These are phyloP conservation scores for Berberis thunbergii DNA, from an alignment of 164 flowering plant species.

Conservation along the genomic window DNA sequence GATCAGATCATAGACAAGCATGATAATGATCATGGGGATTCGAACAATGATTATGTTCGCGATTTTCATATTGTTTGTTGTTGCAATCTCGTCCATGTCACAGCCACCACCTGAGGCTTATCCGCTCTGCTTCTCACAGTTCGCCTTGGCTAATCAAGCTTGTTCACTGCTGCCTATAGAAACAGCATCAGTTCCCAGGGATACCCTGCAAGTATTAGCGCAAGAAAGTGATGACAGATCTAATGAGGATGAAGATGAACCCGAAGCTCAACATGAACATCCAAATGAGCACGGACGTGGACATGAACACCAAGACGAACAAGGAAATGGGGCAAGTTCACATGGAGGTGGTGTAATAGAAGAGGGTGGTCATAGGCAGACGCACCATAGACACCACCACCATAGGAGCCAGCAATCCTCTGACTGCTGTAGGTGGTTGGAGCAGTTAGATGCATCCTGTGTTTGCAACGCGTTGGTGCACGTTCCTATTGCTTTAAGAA, in stretches of 20 bases:
- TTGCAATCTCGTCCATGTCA: not conserved
- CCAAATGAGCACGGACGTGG: not conserved
- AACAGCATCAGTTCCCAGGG: not conserved
- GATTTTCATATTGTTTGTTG: not conserved
- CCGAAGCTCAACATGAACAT: not conserved
- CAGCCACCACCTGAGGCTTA: conserved; percentile 1
- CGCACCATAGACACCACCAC: conserved; percentile 11
- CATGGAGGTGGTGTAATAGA: not conserved
- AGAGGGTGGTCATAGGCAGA: not conserved
- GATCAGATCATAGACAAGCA: not conserved
- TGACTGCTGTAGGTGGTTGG: conserved; percentile 53
- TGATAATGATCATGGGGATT: not conserved
- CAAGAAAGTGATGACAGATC: not conserved
- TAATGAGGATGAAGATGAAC: not conserved
- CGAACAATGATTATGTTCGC: not conserved
- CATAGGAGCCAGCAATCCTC: conserved; percentile 6
- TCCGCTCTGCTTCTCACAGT: conserved; percentile 33
- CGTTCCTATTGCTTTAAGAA: conserved; percentile 41
- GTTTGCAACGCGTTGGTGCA: conserved; percentile 40
- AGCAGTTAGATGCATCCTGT: conserved; percentile 37
- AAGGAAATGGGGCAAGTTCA: not conserved
- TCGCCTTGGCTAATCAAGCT: conserved; percentile 37
- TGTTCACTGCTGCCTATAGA: conserved; percentile 19
- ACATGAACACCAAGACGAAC: too few species aligned
- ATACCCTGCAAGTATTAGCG: not conserved